Evolutionary conservation across 176 grass and related monocot genomes (phyloP).

Genomic region (Tillandsia leiboldiana): DNA sequence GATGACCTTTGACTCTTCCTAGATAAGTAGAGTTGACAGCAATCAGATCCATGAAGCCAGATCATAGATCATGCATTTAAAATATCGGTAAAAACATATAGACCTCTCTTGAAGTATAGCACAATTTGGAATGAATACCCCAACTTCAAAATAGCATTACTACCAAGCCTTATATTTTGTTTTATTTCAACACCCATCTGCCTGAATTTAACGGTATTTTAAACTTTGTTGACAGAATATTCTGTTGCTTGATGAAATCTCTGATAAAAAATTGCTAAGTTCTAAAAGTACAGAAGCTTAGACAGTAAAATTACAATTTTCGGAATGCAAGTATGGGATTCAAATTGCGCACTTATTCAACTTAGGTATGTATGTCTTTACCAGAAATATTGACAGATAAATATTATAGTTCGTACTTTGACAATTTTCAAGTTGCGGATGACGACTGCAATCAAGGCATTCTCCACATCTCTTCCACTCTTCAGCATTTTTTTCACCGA

Average conservation of each 20-base stretch:
- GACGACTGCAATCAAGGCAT: conserved; percentile 67
- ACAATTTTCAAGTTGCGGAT: conserved; percentile 93
- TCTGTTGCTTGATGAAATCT: too few species aligned
- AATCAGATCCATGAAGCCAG: background rate
- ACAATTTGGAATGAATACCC: too few species aligned
- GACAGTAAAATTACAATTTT: too few species aligned
- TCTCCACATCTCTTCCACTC: conserved; percentile 61
- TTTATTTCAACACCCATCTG: too few species aligned
- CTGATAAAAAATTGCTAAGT: too few species aligned
- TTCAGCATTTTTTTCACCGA: conserved; percentile 65
- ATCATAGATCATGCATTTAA: background rate
- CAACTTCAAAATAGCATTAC: too few species aligned
- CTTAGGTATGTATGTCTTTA: background rate
- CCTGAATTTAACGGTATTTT: too few species aligned
- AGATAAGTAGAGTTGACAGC: conserved; percentile 10
- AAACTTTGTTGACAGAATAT: too few species aligned
- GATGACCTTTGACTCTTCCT: conserved; percentile 77
- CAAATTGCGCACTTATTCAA: too few species aligned
- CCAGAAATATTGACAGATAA: background rate
- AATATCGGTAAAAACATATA: conserved; percentile 3
- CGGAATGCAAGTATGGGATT: too few species aligned
- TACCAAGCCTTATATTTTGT: too few species aligned
- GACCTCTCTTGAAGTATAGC: background rate
- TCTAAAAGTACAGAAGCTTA: too few species aligned
- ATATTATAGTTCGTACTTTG: conserved; percentile 32